A percentile compares a stretch with the other conserved stretches of the same genome.
Conservation (phyloP, 305 asterid genomes). For the Plantago lanceolata region DNA sequence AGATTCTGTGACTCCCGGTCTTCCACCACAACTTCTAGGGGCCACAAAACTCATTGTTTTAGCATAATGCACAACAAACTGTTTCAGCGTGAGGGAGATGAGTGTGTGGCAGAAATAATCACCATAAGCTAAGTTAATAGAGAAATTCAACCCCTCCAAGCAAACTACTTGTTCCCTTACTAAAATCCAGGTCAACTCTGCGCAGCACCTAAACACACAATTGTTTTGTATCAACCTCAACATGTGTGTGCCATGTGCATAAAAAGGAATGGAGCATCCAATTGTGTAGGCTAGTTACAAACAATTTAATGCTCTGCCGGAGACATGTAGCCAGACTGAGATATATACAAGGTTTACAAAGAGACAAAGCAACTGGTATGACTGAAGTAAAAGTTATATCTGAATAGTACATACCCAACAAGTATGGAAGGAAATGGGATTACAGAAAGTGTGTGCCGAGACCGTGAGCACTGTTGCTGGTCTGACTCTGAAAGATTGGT, state of each 20-base stretch:
- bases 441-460: conserved; percentile 78
- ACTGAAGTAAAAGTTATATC: conserved; percentile 5
- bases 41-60: neutral
- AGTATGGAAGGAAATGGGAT: conserved; percentile 96
- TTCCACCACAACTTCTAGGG: neutral
- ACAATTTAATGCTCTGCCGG: conserved; percentile 7
- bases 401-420: conserved; percentile 70
- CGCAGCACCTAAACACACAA: neutral
- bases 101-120: neutral
- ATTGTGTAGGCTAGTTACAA: conserved; percentile 7
- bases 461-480: conserved; percentile 64
- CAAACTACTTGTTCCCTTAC: neutral
- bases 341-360: conserved; percentile 12
- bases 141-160: neutral
- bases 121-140: neutral
- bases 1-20: neutral
- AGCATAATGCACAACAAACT: neutral
- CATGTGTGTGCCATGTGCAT: neutral
- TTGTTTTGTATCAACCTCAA: neutral
- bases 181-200: neutral
- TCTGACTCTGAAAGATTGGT: conserved; percentile 58
- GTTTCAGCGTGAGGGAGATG: neutral
- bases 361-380: conserved; percentile 8
- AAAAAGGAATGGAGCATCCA: neutral
- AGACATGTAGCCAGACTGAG: conserved; percentile 11